Conservation (phyloP, 176 grass and related monocot species). For the Aegilops speltoides region DNA sequence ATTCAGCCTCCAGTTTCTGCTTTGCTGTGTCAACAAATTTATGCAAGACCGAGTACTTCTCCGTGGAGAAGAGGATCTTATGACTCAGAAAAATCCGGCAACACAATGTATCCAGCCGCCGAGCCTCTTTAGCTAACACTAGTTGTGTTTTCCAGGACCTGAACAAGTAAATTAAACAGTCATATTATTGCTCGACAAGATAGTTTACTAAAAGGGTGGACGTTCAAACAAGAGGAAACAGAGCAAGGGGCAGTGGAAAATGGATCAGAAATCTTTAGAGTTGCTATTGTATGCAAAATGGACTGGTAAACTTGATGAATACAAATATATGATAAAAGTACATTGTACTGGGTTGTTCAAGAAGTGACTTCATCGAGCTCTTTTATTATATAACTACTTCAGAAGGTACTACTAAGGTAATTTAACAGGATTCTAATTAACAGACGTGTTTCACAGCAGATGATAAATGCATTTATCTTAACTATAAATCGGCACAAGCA, state of each 20-base stretch:
- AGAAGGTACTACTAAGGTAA: background rate
- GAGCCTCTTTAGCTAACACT: conserved; percentile 83
- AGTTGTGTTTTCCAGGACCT: conserved; percentile 97
- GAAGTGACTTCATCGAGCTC: background rate
- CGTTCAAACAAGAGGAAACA: background rate
- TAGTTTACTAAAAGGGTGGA: conserved; percentile 1
- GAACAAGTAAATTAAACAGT: conserved; percentile 35
- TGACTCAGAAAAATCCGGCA: conserved; percentile 85
- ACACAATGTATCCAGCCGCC: conserved; percentile 83
- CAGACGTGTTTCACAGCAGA: background rate
- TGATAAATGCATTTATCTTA: background rate
- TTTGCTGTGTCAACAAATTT: conserved; percentile 64
- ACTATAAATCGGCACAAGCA: background rate
- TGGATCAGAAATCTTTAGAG: too few relatives aligned
- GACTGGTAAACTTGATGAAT: background rate
- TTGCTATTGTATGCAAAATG: too few relatives aligned
- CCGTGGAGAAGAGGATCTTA: conserved; percentile 68
- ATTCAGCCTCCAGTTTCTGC: conserved; percentile 83
- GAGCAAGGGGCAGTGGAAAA: conserved; percentile 13
- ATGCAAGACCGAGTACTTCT: conserved; percentile 72
- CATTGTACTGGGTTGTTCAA: background rate
- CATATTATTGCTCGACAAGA: background rate
- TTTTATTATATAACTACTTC: background rate
- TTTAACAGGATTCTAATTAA: background rate
- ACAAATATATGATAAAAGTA: background rate